Evolutionary conservation across 2,329 filamentous ascomycete genomes (phyloP), one percentile per base, ranked within the genome.

Genomic region (Aspergillus hortae): DNA sequence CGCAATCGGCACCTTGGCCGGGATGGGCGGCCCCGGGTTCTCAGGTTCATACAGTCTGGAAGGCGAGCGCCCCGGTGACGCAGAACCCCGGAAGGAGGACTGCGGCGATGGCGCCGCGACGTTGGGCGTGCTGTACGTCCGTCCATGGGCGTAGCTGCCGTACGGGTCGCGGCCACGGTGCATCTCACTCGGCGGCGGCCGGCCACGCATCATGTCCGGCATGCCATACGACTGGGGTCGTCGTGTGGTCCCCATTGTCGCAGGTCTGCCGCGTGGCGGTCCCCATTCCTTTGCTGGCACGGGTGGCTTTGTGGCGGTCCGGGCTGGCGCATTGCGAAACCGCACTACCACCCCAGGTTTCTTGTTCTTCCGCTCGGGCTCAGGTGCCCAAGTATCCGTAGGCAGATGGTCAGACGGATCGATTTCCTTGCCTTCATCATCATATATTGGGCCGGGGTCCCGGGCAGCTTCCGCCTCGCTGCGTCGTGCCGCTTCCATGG

Each of bases 371-470:
- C 77, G 77, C 56, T 85, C 82, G 2, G 84, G 84, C 61, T 87
- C 84, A 1, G 84, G 84, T 0, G 84, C 84, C 84, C 84, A 87
- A 2, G 81, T 83, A 55, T 85, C 80, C 3, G 84, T 75, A 1
- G 84, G 84, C 2, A 87, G 73, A 62, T 86, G 83, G 63, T 87
- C 84, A 0, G 82, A 84, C 4, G 84, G 84, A 66, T 87, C 84
- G 58, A 87, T 84, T 51, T 84, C 79, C 32, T 82, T 77, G 14
- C 84, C 84, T 62, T 85, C 81, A 61, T 82, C 83, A 15, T 80
- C 82, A 41, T 85, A 81, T 50, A 87, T 84, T 6, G 83, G 82
- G 2, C 78, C 80, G 36, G 77, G 67, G 41, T 78, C 74, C 19
- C 76, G 71, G 49, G 66, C 49, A 45, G 68, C 61, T 53, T 73